Evolutionary conservation across 768 basidiomycete species (phyloP).

Genomic region (Dioszegia crocea): DNA sequence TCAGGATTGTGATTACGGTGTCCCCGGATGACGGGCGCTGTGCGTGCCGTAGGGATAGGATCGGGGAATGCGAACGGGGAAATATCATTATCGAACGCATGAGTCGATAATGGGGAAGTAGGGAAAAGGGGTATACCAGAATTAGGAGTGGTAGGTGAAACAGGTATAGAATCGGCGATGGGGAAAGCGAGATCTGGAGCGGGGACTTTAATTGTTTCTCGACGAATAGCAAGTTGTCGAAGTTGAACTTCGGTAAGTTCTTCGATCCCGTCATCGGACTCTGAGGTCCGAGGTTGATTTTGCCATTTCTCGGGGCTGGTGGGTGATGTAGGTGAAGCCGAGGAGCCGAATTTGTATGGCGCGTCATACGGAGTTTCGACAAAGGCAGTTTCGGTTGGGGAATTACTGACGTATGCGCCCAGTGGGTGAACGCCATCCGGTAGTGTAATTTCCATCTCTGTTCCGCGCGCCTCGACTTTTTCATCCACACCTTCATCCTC

Average conservation of each 20-base stretch:
- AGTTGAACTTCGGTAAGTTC: conserved; percentile 11
- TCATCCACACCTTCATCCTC: not conserved
- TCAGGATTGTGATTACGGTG: too few species aligned
- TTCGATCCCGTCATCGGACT: not conserved
- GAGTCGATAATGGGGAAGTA: not conserved
- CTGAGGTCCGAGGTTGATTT: not conserved
- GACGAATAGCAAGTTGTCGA: conserved; percentile 25
- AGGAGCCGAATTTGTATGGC: not conserved
- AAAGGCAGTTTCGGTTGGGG: not conserved
- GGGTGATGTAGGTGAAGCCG: not conserved
- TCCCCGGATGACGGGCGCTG: too few species aligned
- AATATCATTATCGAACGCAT: conserved; percentile 1
- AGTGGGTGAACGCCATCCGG: not conserved
- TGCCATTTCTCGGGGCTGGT: not conserved
- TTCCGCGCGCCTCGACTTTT: conserved; percentile 1
- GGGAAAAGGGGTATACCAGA: not conserved
- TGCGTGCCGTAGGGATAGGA: not conserved
- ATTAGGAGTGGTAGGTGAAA: conserved; percentile 2
- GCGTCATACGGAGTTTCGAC: too few species aligned
- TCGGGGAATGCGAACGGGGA: conserved; percentile 5
- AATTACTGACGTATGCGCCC: not conserved
- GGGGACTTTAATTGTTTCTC: conserved; percentile 31
- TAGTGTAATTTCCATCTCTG: conserved; percentile 3
- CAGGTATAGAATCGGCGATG: conserved; percentile 12
- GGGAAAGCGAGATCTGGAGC: conserved; percentile 31